A percentile compares a stretch with the other conserved stretches of the same genome.
These are phyloP conservation scores for Euphrasia confusa DNA, from an alignment of 257 asterid genomes.

Conservation along the genomic window DNA sequence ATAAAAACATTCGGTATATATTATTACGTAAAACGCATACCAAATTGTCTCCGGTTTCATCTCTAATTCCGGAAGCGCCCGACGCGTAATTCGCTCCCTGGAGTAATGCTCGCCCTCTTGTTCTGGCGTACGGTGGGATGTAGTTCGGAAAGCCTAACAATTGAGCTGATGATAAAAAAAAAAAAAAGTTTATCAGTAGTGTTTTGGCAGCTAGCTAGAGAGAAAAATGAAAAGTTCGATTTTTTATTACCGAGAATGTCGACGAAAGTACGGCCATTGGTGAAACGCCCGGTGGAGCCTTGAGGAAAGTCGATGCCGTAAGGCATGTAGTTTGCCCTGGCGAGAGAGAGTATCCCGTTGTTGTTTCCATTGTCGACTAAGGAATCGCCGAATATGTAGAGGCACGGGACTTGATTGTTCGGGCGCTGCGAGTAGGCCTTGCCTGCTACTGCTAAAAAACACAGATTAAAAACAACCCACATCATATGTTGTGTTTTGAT, in stretches of 20 bases:
- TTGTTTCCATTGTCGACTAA: constrained; percentile 90
- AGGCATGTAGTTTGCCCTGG: constrained; percentile 80
- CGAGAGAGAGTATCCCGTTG: constrained; percentile 62
- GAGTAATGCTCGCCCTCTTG: constrained; percentile 52
- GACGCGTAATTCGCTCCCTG: constrained; percentile 81
- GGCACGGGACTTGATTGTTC: constrained; percentile 51
- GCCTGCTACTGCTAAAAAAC: constrained; percentile 24
- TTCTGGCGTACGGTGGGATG: constrained; percentile 59
- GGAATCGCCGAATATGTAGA: constrained; percentile 81
- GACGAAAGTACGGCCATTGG: constrained; percentile 85
- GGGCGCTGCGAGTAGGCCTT: constrained; percentile 37
- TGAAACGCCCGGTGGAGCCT: constrained; percentile 80
- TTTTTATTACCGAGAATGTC: constrained; percentile 51
- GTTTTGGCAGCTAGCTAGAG: too few relatives aligned
- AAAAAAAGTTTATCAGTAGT: too few relatives aligned
- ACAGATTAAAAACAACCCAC: constrained; percentile 27
- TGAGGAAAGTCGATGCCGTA: constrained; percentile 80
- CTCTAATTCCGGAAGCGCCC: constrained; percentile 87
- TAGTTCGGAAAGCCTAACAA: constrained; percentile 66
- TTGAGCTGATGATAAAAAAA: constrained; percentile 53
- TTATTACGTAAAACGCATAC: constrained; percentile 26
- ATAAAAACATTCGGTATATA: too few relatives aligned
- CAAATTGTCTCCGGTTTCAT: constrained; percentile 91
- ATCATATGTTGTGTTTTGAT: constrained; percentile 11
- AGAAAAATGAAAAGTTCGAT: too few relatives aligned